These are phyloP conservation scores for Boletus vinaceobasis DNA, from an alignment of 768 basidiomycete genomes.

Conservation along the genomic window DNA sequence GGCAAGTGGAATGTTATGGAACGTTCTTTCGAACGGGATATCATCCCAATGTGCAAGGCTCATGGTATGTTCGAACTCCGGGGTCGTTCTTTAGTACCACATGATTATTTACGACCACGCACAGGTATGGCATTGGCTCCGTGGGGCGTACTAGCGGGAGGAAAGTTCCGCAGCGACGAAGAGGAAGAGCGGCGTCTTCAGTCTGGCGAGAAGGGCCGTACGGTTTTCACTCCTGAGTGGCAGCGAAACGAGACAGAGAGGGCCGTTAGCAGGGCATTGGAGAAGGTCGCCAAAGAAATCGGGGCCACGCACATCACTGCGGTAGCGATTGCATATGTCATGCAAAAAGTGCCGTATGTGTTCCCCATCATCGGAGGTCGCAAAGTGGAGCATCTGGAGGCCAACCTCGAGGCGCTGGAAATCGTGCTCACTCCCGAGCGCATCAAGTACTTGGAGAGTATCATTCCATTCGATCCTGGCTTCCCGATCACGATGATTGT, in stretches of 20 bases:
- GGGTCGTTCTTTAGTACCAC: neutral
- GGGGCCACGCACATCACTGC: slow-evolving; percentile 33
- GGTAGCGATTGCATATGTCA: slow-evolving; percentile 44
- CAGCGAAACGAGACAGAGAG: slow-evolving; percentile 32
- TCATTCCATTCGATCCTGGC: slow-evolving; percentile 36
- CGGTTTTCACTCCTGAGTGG: slow-evolving; percentile 22
- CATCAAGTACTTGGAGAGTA: slow-evolving; percentile 36
- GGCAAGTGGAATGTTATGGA: slow-evolving; percentile 41
- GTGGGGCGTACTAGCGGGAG: slow-evolving; percentile 33
- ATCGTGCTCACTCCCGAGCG: slow-evolving; percentile 39
- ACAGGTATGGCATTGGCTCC: slow-evolving; percentile 31
- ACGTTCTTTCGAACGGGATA: slow-evolving; percentile 51
- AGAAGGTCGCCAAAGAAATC: slow-evolving; percentile 39
- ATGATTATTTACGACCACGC: neutral
- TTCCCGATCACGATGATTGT: slow-evolving; percentile 37
- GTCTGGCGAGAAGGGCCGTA: slow-evolving; percentile 40
- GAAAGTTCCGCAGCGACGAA: slow-evolving; percentile 28
- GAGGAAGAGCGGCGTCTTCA: slow-evolving; percentile 28
- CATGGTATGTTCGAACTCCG: slow-evolving; percentile 28
- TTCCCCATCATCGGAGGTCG: slow-evolving; percentile 43
- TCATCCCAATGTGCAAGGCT: slow-evolving; percentile 36
- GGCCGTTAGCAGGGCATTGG: slow-evolving; percentile 34
- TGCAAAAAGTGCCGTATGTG: slow-evolving; percentile 45
- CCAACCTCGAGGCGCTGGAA: slow-evolving; percentile 42
- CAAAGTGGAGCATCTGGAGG: slow-evolving; percentile 41